A percentile compares a stretch with the other conserved stretches of the same genome.
phyloP scores from a whole-genome alignment of 176 grass and related monocot genomes.

The Rhipidocladum racemiflorum region DNA sequence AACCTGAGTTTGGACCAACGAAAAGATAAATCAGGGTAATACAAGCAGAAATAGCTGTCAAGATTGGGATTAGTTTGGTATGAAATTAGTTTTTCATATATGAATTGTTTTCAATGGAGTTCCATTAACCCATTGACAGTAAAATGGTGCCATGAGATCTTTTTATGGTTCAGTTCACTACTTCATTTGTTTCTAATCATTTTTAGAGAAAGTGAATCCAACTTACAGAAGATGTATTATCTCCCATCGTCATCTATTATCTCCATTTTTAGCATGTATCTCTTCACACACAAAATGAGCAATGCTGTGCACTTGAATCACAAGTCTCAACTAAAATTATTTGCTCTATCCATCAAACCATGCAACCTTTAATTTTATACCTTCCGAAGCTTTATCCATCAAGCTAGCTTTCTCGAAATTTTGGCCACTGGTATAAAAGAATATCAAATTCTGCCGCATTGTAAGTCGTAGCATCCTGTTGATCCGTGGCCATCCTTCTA shows the following conservation, averaged over 20 bases:
- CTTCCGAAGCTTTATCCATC: no score
- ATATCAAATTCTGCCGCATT: no score
- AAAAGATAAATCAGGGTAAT: no score
- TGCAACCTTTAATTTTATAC: no score
- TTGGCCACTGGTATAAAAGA: no score
- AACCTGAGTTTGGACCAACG: no score
- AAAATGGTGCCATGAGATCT: not conserved
- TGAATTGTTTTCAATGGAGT: not conserved
- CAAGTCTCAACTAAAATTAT: not conserved
- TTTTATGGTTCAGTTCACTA: not conserved
- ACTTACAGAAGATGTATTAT: not conserved
- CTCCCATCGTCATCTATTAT: not conserved
- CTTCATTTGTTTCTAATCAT: not conserved
- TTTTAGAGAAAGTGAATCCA: not conserved
- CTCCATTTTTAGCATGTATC: not conserved
- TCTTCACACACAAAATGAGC: not conserved
- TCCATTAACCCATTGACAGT: not conserved
- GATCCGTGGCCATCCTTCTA: not conserved
- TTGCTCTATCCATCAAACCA: not conserved
- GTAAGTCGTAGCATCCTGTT: conserved; percentile 1
- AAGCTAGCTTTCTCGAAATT: no score
- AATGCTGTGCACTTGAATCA: not conserved
- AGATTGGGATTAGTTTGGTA: no score
- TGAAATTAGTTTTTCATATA: no score
- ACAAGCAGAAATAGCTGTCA: no score